Evolutionary conservation across 2,329 filamentous ascomycete genomes (phyloP), one percentile per base, ranked within the genome.

Genomic region (Nemania sp.): DNA sequence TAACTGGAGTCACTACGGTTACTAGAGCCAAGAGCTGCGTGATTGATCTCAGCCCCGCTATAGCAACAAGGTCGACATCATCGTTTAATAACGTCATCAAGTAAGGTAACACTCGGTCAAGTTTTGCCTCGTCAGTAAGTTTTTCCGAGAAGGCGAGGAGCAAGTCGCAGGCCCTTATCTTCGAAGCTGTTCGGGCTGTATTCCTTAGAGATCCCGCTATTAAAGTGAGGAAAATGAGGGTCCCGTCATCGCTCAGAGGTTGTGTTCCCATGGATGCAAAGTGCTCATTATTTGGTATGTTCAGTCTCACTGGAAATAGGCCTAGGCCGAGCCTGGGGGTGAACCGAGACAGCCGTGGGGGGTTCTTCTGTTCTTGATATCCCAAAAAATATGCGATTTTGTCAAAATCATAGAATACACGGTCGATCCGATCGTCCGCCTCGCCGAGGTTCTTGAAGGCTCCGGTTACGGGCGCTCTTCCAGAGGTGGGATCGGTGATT

Each of bases 331-430:
- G 76, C 34, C 79, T 75, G 2, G 75, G 73, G 3, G 76, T 72
- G 3, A 76, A 68, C 20, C 73, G 67, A 23, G 64, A 62, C 17
- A 66, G 57, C 19, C 68, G 61, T 1, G 61, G 49, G 3, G 61
- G 52, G 9, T 68, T 61, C 12, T 71, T 66, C 2, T 78, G 78
- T 37, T 85, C 77, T 23, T 83, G 81, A 56, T 91, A 91, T 12
- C 90, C 92, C 1, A 99, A 80, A 53, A 96, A 95, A 68, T 95
- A 96, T 0, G 93, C 91, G 47, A 99, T 96, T 71, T 97, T 99
- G 70, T 99, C 94, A 73, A 97, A 97, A 67, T 99, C 94, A 63
- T 89, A 84, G 67, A 89, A 97, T 1, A 99, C 87, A 37, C 91
- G 85, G 65, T 97, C 91, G 66, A 99, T 97, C 36, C 94, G 84